Conservation (phyloP, 352 stramenopile species). For the Thraustochytrium sp. region DNA sequence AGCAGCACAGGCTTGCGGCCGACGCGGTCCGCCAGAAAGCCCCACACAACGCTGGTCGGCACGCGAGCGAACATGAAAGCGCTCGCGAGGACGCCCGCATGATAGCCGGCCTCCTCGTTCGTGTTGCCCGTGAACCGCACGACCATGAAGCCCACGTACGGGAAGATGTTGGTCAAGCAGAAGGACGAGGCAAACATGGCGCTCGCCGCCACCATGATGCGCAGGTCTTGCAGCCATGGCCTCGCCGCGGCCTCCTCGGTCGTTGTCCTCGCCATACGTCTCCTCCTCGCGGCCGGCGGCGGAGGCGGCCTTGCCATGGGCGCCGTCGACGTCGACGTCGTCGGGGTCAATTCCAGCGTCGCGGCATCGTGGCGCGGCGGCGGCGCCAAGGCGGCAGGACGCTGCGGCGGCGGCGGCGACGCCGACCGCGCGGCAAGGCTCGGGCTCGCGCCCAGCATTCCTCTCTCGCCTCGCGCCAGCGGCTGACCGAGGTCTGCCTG, state of each 20-base stretch:
- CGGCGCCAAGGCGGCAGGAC: too few species aligned
- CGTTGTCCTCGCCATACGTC: too few species aligned
- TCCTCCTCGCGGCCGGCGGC: too few species aligned
- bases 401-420: too few species aligned
- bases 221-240: neutral
- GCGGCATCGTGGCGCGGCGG: too few species aligned
- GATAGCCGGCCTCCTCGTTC: conserved; percentile 41
- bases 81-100: neutral
- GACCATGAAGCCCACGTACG: conserved; percentile 43
- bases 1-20: conserved; percentile 27
- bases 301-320: too few species aligned
- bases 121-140: conserved; percentile 20
- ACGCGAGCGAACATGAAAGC: conserved; percentile 33
- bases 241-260: neutral
- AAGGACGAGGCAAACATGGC: conserved; percentile 29
- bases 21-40: conserved; percentile 32
- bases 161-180: conserved; percentile 38
- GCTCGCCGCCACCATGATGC: neutral
- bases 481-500: too few species aligned
- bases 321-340: too few species aligned
- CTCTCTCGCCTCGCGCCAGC: too few species aligned
- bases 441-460: too few species aligned
- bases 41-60: conserved; percentile 4
- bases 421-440: too few species aligned
- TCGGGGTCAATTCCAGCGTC: too few species aligned